A percentile compares a stretch with the other conserved stretches of the same genome.
phyloP scores from a whole-genome alignment of 805 yeast genomes.

The Saccharomyces mikatae region DNA sequence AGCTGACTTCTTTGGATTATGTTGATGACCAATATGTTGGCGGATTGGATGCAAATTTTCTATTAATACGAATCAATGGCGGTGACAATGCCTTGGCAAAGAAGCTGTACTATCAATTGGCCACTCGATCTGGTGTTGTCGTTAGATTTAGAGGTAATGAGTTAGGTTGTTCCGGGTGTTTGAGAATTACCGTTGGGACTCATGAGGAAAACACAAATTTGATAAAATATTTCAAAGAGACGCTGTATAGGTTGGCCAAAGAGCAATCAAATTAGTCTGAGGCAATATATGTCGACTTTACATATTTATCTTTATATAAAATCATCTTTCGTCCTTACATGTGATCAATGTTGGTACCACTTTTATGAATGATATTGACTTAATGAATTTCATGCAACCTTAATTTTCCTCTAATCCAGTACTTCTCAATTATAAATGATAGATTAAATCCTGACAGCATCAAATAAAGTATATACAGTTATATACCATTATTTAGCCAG shows the following conservation, averaged over 20 bases:
- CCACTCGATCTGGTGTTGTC: conserved; percentile 67
- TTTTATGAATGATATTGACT: neutral
- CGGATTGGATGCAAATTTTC: conserved; percentile 77
- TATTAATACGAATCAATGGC: conserved; percentile 65
- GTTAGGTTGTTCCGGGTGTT: conserved; percentile 78
- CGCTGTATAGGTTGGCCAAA: conserved; percentile 20
- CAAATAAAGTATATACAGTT: neutral
- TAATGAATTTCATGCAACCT: neutral
- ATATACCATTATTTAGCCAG: neutral
- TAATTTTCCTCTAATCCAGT: neutral
- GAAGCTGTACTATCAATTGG: conserved; percentile 58
- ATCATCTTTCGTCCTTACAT: neutral
- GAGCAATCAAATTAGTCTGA: neutral
- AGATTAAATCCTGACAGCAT: neutral
- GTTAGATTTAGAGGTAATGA: conserved; percentile 89
- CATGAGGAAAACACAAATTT: conserved; percentile 58
- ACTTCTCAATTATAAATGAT: neutral
- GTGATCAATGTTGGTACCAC: neutral
- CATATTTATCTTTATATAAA: too few species aligned
- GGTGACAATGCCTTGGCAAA: conserved; percentile 73
- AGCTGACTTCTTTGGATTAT: conserved; percentile 48
- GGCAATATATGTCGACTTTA: neutral
- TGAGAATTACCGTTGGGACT: conserved; percentile 85
- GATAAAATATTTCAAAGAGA: conserved; percentile 40
- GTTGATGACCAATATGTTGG: conserved; percentile 68